Base-by-base conservation (phyloP, 495 filamentous ascomycete species). In the Aspergillus sclerotioniger region DNA sequence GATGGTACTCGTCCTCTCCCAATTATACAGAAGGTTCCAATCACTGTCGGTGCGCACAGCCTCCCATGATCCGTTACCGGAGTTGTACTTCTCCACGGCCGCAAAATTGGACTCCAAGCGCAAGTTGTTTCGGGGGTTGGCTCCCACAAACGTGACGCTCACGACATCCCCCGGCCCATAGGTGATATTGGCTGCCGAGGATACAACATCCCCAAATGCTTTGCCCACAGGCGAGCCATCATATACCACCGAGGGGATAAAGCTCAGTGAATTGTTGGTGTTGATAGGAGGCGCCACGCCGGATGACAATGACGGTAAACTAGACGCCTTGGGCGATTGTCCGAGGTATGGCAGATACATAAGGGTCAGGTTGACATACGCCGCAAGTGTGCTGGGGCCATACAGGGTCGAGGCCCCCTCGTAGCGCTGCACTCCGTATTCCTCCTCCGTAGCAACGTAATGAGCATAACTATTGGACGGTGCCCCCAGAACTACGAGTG, bases 381-480 rank as follows among this genome's bases (percentile, higher is more conserved):
- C 93, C 37, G 91, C 87, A 6, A 97, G 80, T 0, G 91, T 96
- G 65, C 92, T 86, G n/a, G 90, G 90, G 0, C 94, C 94, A 72
- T 96, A 96, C 28, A 97, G 84, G 4, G 94, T 98, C 25, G 90
- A 95, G 15, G 91, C 94, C 50, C 94, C 94, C 75, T 98, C 94
- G 72, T 97, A 97, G 49, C 94, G 86, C 71, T 98, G 94, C 53
- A 92, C 82, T 15, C 71, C 70, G 68, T 97, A 98, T 67, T 98
- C 94, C 68, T 97, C 91, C 63, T 91, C 85, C 0, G 94, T 98
- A 9, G 90, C 75, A 71, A 96, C 95, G 71, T 98, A 98, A 69
- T 98, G 94, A 13, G 94, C 91, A 70, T 98, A 98, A 63, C 82
- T 91, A 72, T 98, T 98, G 8, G 92, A 90, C 5, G 93, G 94